Evolutionary conservation across 345 rosid species (phyloP), one percentile per base, ranked within the genome.

Genomic region (Angophora floribunda): DNA sequence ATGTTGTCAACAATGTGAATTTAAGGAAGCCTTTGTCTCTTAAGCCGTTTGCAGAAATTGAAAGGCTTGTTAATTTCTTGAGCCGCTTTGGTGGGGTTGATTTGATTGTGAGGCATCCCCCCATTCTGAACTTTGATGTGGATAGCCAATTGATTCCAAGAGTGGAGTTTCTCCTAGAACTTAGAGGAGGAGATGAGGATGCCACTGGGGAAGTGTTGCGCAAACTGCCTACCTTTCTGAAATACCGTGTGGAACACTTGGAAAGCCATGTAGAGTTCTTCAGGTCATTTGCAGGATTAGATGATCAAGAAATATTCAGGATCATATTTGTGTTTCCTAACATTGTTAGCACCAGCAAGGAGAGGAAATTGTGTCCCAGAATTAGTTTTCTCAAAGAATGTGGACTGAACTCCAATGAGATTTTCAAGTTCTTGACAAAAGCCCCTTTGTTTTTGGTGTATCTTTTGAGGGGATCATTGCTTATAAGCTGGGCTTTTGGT

Each of bases 381-480:
- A 88, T 94, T 44, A 93, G 91, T 90, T 95, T 96, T 91, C 94
- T 97, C 63, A 94, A 96, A 93, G 94, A 96, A 79, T 95, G 96
- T 50, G 94, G 94, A 24, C 92, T 97, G 90, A 89, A 91, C 90
- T 92, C 98, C 6, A 91, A 89, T 15, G 95, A 94, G 41, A 94
- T 95, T 44, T 95, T 90, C 94, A 97, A 94, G 91, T 96, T 95
- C 91, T 89, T 95, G 93, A 95, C 91, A 52, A 94, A 92, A 93
- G 95, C 96, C 10, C 99, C 97, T 0, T 90, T 94, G 91, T 93
- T 94, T 91, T 90, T 96, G 28, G 95, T 63, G 90, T 97, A 55
- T 97, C 99, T 7, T 91, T 82, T 41, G 93, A 93, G 87, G 91
- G 90, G 9, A 97, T 95, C 90, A 91, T 95, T 50, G 92, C 89